Conservation (phyloP, 169 alveolate genomes). For the Amoebophrya sp. region DNA sequence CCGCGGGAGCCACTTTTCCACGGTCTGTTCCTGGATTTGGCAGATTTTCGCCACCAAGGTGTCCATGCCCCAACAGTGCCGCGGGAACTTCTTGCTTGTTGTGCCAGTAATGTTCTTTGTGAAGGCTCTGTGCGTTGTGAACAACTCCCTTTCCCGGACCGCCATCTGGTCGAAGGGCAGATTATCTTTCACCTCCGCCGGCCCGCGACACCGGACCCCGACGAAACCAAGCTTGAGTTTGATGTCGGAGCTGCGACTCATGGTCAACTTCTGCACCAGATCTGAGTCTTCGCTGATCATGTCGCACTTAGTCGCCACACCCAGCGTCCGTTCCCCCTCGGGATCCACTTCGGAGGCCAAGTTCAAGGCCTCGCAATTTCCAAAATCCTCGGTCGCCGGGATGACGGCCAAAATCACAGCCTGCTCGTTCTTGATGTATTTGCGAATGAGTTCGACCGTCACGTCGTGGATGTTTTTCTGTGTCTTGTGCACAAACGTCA, state of each 20-base stretch:
- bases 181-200: not conserved
- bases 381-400: constrained; percentile 18
- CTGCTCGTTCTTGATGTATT: constrained; percentile 14
- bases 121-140: not conserved
- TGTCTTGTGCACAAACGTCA: not conserved
- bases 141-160: not conserved
- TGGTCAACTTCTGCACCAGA: not conserved
- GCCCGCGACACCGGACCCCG: not conserved
- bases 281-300: not conserved
- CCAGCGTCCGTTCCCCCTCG: not conserved
- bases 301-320: constrained; percentile 7
- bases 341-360: constrained; percentile 1
- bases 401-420: not conserved
- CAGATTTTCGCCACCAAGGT: not conserved
- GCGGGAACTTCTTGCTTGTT: too few relatives aligned
- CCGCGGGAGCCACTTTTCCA: not conserved
- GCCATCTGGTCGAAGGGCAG: not conserved
- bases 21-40: not conserved
- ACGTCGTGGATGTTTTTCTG: constrained; percentile 11
- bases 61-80: constrained; percentile 9
- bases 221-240: not conserved
- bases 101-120: not conserved
- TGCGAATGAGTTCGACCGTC: not conserved
- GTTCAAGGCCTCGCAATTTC: not conserved
- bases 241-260: not conserved